Conservation (phyloP, 305 asterid genomes). For the Fraxinus ornus region DNA sequence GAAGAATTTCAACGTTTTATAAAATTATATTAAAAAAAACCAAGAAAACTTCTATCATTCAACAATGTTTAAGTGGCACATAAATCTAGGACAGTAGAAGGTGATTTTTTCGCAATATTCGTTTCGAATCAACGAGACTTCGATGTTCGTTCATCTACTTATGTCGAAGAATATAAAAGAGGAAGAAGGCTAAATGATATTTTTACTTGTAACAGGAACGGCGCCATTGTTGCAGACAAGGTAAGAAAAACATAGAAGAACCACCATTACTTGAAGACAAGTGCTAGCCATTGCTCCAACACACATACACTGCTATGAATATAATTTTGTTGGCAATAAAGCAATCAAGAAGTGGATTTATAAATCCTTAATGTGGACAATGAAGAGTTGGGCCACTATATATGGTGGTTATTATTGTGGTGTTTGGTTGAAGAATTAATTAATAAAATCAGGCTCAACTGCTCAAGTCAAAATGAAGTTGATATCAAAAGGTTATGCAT, state of each 20-base stretch:
- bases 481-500: conserved; percentile 19
- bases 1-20: neutral
- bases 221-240: conserved; percentile 42
- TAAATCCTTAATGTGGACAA: conserved; percentile 33
- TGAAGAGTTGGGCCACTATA: conserved; percentile 26
- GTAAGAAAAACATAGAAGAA: conserved; percentile 37
- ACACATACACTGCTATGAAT: neutral
- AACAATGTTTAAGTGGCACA: neutral
- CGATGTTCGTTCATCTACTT: neutral
- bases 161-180: neutral
- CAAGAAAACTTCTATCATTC: neutral
- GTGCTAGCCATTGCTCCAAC: conserved; percentile 40
- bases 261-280: conserved; percentile 31
- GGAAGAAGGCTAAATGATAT: neutral
- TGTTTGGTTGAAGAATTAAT: conserved; percentile 29
- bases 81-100: too few relatives aligned
- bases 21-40: neutral
- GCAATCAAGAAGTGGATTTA: conserved; percentile 30
- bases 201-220: conserved; percentile 51
- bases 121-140: neutral
- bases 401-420: conserved; percentile 24
- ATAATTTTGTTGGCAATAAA: neutral
- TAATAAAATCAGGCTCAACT: conserved; percentile 15
- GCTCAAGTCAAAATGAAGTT: conserved; percentile 38
- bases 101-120: neutral